Percentiles rank a stretch among this genome's conserved stretches.
phyloP scores from a whole-genome alignment of 345 rosid species.

The Limnanthes douglasii region DNA sequence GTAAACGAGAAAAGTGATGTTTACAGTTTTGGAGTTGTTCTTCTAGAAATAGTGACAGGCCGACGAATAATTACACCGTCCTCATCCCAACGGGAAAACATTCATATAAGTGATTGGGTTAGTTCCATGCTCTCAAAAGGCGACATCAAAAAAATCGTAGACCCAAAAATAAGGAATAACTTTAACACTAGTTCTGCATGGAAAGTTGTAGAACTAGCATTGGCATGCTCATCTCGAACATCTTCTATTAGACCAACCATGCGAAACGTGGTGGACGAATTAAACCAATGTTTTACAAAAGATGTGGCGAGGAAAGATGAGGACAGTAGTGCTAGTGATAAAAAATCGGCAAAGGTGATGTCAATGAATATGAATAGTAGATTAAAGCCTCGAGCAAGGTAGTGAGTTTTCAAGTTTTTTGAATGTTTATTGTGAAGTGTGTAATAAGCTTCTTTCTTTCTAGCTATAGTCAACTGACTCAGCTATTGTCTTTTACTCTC shows the following conservation, averaged over 20 bases:
- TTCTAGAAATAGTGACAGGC: conserved; percentile 34
- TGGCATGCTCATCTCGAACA: conserved; percentile 19
- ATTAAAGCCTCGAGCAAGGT: neutral
- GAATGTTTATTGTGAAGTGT: too few relatives aligned
- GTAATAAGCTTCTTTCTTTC: too few relatives aligned
- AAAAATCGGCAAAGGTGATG: neutral
- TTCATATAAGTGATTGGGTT: conserved; percentile 19
- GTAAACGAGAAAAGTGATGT: conserved; percentile 36
- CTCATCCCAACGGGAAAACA: conserved; percentile 5
- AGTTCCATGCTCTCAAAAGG: conserved; percentile 17
- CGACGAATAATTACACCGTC: conserved; percentile 13
- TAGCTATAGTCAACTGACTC: too few relatives aligned
- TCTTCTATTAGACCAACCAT: conserved; percentile 22
- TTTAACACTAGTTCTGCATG: conserved; percentile 23
- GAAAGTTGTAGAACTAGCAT: conserved; percentile 32
- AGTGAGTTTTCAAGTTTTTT: neutral
- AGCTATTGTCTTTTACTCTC: too few relatives aligned
- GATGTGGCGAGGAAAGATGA: neutral
- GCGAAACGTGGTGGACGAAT: conserved; percentile 19
- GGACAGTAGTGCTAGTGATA: neutral
- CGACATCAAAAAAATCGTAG: conserved; percentile 22
- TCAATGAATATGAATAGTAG: neutral
- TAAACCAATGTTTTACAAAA: conserved; percentile 20
- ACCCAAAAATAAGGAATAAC: conserved; percentile 24
- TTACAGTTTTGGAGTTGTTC: conserved; percentile 43